A percentile compares a stretch with the other conserved stretches of the same genome.
Evolutionary conservation across 2,329 filamentous ascomycete genomes (phyloP).

Genomic region (Verticillium isaacii): DNA sequence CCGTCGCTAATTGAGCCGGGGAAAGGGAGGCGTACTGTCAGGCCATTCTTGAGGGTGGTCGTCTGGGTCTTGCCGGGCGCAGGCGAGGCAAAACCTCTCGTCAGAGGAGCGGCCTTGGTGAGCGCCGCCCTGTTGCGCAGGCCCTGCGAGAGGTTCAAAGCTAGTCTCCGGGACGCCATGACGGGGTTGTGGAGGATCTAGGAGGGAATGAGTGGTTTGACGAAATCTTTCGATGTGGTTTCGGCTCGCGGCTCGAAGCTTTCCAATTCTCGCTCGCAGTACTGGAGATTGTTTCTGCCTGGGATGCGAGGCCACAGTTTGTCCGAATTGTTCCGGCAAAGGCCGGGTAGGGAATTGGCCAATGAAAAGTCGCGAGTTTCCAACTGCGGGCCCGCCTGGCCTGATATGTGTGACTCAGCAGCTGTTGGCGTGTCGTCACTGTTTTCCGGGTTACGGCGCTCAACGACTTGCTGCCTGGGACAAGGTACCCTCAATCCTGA

Average conservation of each 20-base stretch:
- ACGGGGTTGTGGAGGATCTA: conserved; percentile 45
- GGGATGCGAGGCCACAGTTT: conserved; percentile 31
- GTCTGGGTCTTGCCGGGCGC: conserved; percentile 76
- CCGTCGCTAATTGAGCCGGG: conserved; percentile 30
- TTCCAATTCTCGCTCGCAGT: conserved; percentile 17
- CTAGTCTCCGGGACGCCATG: conserved; percentile 97
- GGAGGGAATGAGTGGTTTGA: conserved; percentile 52
- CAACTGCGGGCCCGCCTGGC: not conserved
- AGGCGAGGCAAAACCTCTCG: conserved; percentile 86
- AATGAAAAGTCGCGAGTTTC: conserved; percentile 23
- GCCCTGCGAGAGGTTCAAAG: conserved; percentile 87
- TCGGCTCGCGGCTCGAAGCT: conserved; percentile 38
- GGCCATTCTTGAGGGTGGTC: conserved; percentile 93
- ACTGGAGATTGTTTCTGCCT: conserved; percentile 34
- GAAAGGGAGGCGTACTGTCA: conserved; percentile 64
- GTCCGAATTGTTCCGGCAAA: conserved; percentile 37
- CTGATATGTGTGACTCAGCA: not conserved
- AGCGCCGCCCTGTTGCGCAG: conserved; percentile 83
- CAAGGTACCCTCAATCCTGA: too few species aligned
- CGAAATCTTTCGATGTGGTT: conserved; percentile 39
- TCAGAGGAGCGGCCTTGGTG: conserved; percentile 70
- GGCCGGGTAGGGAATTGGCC: conserved; percentile 20
- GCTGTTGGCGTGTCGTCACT: not conserved
- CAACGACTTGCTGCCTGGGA: not conserved
- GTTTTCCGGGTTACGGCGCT: not conserved